These are phyloP conservation scores for Metarhizium anisopliae DNA, from an alignment of 2,329 filamentous ascomycete species.

Conservation along the genomic window DNA sequence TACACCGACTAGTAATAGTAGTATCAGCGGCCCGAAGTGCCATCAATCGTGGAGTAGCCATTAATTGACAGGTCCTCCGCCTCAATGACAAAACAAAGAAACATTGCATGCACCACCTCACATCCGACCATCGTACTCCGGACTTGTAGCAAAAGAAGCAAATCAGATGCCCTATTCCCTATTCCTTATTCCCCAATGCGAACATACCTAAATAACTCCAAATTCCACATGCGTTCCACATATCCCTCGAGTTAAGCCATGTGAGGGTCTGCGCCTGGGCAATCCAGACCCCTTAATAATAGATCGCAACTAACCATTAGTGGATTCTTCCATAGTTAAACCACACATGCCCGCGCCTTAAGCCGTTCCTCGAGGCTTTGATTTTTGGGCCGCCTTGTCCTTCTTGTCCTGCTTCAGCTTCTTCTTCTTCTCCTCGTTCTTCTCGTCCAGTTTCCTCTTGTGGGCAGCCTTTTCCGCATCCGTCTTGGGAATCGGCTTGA, in stretches of 20 bases:
- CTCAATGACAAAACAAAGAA: no score
- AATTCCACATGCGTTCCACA: background rate
- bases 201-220: background rate
- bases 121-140: no score
- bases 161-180: background rate
- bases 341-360: constrained; percentile 15
- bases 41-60: no score
- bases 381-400: constrained; percentile 85
- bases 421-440: constrained; percentile 88
- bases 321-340: background rate
- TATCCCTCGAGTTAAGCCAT: background rate
- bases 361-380: constrained; percentile 65
- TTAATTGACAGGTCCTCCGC: no score
- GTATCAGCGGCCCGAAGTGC: no score
- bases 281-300: no score
- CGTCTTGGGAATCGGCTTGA: constrained; percentile 85
- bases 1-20: no score
- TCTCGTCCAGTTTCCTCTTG: constrained; percentile 92
- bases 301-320: no score
- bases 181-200: background rate
- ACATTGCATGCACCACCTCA: no score
- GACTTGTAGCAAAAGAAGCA: no score
- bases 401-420: constrained; percentile 91
- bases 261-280: background rate
- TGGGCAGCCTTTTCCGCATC: constrained; percentile 73